phyloP scores from a whole-genome alignment of 163 green algal genomes.

The Smithsoniella earleae region DNA sequence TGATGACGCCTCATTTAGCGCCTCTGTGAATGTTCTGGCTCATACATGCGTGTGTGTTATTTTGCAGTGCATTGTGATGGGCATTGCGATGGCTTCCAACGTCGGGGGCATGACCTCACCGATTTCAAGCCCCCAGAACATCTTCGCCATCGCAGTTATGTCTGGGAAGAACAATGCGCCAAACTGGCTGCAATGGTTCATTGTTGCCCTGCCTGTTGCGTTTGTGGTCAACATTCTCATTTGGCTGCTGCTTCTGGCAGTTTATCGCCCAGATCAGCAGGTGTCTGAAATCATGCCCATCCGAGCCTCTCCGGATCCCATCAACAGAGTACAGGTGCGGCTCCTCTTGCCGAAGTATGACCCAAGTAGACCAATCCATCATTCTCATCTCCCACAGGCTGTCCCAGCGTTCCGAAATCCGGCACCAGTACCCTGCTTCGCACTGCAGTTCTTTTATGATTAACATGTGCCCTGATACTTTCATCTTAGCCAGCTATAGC shows the following conservation, averaged over 20 bases:
- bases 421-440: too few species aligned
- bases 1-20: not conserved
- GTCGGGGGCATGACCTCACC: constrained; percentile 66
- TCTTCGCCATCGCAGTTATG: constrained; percentile 72
- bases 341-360: too few species aligned
- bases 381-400: too few species aligned
- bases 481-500: too few species aligned
- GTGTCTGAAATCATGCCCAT: constrained; percentile 54
- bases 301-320: constrained; percentile 50
- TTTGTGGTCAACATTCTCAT: constrained; percentile 46
- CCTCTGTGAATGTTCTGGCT: too few species aligned
- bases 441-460: too few species aligned
- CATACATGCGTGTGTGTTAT: too few species aligned
- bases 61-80: constrained; percentile 51
- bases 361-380: too few species aligned
- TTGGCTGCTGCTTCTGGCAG: constrained; percentile 50
- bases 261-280: constrained; percentile 45
- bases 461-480: too few species aligned
- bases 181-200: constrained; percentile 66
- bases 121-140: constrained; percentile 61
- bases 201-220: constrained; percentile 54
- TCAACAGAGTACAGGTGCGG: constrained; percentile 46
- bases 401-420: too few species aligned
- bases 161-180: constrained; percentile 44
- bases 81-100: constrained; percentile 64